phyloP scores from a whole-genome alignment of 768 basidiomycete species.

The Tricholoma sp. region DNA sequence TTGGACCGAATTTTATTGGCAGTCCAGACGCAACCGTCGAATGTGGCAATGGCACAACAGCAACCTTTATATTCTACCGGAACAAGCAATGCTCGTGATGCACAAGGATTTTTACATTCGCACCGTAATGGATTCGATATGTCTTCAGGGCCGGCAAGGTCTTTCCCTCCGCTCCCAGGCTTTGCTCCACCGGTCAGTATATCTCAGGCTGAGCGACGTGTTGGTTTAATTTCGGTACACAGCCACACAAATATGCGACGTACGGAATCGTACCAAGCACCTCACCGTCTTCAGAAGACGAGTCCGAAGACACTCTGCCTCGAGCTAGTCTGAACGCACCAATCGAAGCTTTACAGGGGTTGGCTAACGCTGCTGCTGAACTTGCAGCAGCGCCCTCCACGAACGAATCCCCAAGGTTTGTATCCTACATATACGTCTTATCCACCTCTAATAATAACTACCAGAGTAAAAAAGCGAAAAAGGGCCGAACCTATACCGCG shows the following conservation, averaged over 20 bases:
- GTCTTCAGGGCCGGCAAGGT: conserved; percentile 26
- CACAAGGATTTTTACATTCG: conserved; percentile 27
- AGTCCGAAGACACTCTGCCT: conserved; percentile 85
- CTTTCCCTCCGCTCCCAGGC: conserved; percentile 85
- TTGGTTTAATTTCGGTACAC: conserved; percentile 11
- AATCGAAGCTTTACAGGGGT: conserved; percentile 88
- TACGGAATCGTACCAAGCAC: conserved; percentile 88
- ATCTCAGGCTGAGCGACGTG: background rate
- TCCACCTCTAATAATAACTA: conserved; percentile 5
- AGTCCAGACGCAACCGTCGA: conserved; percentile 43
- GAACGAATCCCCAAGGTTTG: conserved; percentile 53
- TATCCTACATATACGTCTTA: conserved; percentile 7
- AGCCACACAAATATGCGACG: conserved; percentile 88
- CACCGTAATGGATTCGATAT: conserved; percentile 38
- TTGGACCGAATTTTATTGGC: conserved; percentile 76
- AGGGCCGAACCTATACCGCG: conserved; percentile 77
- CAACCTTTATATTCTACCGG: conserved; percentile 30
- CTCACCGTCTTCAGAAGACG: conserved; percentile 83
- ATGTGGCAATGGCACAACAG: conserved; percentile 27
- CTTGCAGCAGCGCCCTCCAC: conserved; percentile 79
- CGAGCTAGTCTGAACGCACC: conserved; percentile 84
- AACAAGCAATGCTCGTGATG: conserved; percentile 25
- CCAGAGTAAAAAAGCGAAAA: conserved; percentile 79
- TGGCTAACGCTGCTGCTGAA: conserved; percentile 94
- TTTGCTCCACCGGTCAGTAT: conserved; percentile 80